Base-by-base conservation (phyloP, 2,329 filamentous ascomycete genomes). In the Aspergillus versicolor region DNA sequence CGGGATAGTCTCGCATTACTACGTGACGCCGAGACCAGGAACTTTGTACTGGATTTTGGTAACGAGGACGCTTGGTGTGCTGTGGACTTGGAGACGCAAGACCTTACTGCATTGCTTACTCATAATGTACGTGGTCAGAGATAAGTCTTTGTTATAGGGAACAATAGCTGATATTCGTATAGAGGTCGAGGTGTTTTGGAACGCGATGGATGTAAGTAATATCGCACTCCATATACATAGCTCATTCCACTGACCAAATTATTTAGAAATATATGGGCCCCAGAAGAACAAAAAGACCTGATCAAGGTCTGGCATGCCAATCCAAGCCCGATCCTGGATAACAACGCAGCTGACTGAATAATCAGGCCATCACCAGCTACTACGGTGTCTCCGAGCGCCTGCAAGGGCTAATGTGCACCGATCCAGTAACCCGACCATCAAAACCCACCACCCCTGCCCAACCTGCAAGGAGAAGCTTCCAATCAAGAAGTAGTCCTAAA, bases 361-460 rank as follows among this genome's bases (percentile, higher is more conserved):
- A 19, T 8, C 15, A 78, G 63, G 63, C 72, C 4, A 79, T 91
- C 22, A 86, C 84, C 15, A 75, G 77, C 37, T 78, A 82, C 49
- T 92, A 91, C 68, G 83, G 83, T 45, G 88, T 92, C 63, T 90
- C 89, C 0, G 82, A 83, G 27, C 80, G 89, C 51, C 75, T 91
- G 13, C 78, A 82, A 17, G 84, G 82, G 5, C 77, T 91, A 66
- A 87, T 90, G 78, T 79, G 78, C 57, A 84, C 84, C 37, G 79
- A 82, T 37, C 87, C 84, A 1, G 63, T 77, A 30, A 65, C 65
- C 22, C 67, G 64, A 22, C 48, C 59, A 19, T 56, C 71, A 56
- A 60, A 65, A 58, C 41, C 62, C 54, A 48, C 61, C 47, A 57
- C 48, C 37, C 24, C 59, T 19, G 46, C 63, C 34, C 64, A 63